Evolutionary conservation across 257 asterid genomes (phyloP), one percentile per base, ranked within the genome.

Genomic region (Hygrophila difformis): DNA sequence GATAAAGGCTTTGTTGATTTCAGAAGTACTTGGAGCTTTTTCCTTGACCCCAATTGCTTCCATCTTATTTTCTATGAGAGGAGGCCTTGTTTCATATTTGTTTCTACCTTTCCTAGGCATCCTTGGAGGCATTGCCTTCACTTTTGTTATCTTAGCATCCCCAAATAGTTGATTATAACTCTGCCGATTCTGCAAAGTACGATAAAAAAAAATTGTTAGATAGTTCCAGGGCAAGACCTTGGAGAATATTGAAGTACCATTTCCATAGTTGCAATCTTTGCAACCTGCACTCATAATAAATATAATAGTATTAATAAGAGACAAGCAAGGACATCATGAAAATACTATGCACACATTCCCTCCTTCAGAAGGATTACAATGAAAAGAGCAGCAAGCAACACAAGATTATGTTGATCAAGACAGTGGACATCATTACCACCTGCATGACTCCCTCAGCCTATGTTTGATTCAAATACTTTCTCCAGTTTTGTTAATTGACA

Each of bases 121-220:
- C 54, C 74, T 74, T 31, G 58, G 46, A 46, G 72, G 65, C 33
- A 68, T 31, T 5, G 57, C 29, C 76, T 71, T 78, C 59, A 49
- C 61, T 4, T 78, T 15, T 34, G 69, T 49, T 62, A 56, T 61
- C 65, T 77, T 82, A 47, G 74, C 65, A 51, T 85, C 92, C 39
- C 83, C 87, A 59, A 66, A 54, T 11, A 76, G 67, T 58, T 69
- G 79, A 22, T 68, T 44, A 54, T 71, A 76, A 60, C 61, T 69
- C 73, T 67, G 92, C 46, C 88, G 95, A 49, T 88, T 88, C 97
- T 88, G 87, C 61, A 41, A 26, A n/a, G n/a, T n/a, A n/a, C 53
- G 61, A 60, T 15, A 47, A 59, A 44, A 34, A 10, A 20, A 35
- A 67, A 50, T 37, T 6, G 24, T 2, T 15, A 21, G 34, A 15